phyloP scores from a whole-genome alignment of 1,139 yeast genomes.

The Yamadazyma friedrichii region DNA sequence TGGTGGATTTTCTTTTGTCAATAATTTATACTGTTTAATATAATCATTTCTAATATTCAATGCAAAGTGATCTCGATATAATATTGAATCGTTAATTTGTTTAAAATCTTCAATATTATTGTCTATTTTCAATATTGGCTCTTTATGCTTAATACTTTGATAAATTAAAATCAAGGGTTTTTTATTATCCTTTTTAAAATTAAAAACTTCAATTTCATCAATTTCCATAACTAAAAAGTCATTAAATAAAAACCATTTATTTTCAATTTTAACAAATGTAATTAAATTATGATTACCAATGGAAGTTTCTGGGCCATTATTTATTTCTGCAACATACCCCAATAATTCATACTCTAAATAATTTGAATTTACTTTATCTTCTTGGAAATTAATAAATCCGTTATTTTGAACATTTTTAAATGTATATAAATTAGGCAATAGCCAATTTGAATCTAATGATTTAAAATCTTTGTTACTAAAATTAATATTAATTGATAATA shows the following conservation, averaged over 20 bases:
- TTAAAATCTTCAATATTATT: constrained; percentile 8
- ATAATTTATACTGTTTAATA: constrained; percentile 60
- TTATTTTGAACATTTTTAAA: neutral
- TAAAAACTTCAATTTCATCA: constrained; percentile 68
- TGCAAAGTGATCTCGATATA: constrained; percentile 77
- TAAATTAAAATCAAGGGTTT: constrained; percentile 76
- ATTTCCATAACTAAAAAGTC: constrained; percentile 87
- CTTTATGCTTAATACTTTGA: constrained; percentile 38
- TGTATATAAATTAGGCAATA: constrained; percentile 21
- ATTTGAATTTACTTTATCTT: constrained; percentile 3
- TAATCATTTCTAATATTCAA: constrained; percentile 62
- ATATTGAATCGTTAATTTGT: constrained; percentile 57
- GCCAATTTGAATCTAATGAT: constrained; percentile 40
- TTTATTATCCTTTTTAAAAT: constrained; percentile 76
- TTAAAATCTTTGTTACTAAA: constrained; percentile 50
- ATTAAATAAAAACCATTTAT: constrained; percentile 82
- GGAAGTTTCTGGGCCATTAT: constrained; percentile 49
- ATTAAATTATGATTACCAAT: constrained; percentile 58
- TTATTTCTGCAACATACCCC: constrained; percentile 70
- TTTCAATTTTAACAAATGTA: constrained; percentile 52
- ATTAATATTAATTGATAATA: constrained; percentile 61
- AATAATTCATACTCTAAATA: constrained; percentile 55
- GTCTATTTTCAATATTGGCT: constrained; percentile 17
- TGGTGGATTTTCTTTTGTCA: constrained; percentile 71
- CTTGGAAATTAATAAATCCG: constrained; percentile 13